Evolutionary conservation across 106 monocot genomes (phyloP).

Genomic region (Dendrobium nobile): DNA sequence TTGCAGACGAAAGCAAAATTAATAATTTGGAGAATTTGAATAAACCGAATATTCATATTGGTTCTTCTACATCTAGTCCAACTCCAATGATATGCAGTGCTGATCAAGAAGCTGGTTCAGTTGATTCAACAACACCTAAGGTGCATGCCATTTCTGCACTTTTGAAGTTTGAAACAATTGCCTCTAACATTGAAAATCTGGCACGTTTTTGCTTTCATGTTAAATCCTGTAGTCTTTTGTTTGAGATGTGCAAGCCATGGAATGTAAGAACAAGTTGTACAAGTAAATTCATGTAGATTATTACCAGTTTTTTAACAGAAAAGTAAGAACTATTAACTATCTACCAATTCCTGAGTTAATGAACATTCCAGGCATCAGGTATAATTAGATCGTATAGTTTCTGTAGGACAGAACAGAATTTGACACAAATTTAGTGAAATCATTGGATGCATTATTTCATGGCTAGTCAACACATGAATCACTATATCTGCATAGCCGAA

Average conservation of each 20-base stretch:
- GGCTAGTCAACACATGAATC: no score
- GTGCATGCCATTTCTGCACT: slow-evolving; percentile 11
- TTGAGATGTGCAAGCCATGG: no score
- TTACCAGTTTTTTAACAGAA: neutral
- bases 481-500: no score
- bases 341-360: neutral
- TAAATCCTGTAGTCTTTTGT: neutral
- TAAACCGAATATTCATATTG: slow-evolving; percentile 29
- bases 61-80: slow-evolving; percentile 27
- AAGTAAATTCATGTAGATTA: neutral
- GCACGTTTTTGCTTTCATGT: neutral
- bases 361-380: neutral
- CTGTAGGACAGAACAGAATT: no score
- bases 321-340: neutral
- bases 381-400: no score
- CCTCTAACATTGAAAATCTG: neutral
- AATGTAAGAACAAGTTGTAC: neutral
- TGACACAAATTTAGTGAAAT: no score
- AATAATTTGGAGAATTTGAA: slow-evolving; percentile 33
- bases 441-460: no score
- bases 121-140: slow-evolving; percentile 24
- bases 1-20: slow-evolving; percentile 8
- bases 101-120: slow-evolving; percentile 21
- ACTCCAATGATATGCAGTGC: slow-evolving; percentile 18
- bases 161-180: neutral